Evolutionary conservation across 1,284 basidiomycete species (phyloP).

Genomic region (Coriolopsis trogii): DNA sequence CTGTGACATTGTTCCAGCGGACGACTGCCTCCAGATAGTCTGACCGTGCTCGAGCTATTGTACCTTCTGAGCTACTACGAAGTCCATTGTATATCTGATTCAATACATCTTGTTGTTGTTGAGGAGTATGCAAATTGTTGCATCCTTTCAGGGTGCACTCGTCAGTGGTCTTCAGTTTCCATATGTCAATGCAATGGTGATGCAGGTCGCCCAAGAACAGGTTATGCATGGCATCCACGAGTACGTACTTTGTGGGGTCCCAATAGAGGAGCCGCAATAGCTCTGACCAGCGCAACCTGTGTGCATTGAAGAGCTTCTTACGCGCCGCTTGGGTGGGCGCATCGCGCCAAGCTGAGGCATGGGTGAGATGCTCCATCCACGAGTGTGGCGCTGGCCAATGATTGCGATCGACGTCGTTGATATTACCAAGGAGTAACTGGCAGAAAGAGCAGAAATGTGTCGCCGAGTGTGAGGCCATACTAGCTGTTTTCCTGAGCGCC

Average conservation of each 20-base stretch:
- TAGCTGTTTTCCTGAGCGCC: slow-evolving; percentile 19
- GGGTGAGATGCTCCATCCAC: slow-evolving; percentile 4
- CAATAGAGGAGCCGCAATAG: slow-evolving; percentile 42
- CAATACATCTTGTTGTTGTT: neutral
- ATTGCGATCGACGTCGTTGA: slow-evolving; percentile 12
- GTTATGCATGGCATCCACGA: slow-evolving; percentile 14
- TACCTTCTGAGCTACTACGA: neutral
- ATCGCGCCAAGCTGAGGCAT: slow-evolving; percentile 33
- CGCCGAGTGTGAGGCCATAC: slow-evolving; percentile 13
- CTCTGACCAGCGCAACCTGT: slow-evolving; percentile 40
- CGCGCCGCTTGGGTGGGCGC: slow-evolving; percentile 24
- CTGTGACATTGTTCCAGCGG: neutral
- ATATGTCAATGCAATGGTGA: slow-evolving; percentile 7
- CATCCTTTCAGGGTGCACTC: neutral
- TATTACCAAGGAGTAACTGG: neutral
- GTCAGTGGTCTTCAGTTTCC: neutral
- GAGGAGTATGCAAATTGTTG: neutral
- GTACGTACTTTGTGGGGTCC: slow-evolving; percentile 35
- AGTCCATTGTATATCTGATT: neutral
- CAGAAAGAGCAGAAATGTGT: slow-evolving; percentile 26
- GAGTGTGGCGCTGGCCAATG: slow-evolving; percentile 7
- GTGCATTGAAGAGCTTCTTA: slow-evolving; percentile 25
- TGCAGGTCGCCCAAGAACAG: slow-evolving; percentile 8
- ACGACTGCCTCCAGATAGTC: neutral
- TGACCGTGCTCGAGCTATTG: neutral